Conservation (phyloP, 2,329 filamentous ascomycete species). For the Cytospora schulzeri region DNA sequence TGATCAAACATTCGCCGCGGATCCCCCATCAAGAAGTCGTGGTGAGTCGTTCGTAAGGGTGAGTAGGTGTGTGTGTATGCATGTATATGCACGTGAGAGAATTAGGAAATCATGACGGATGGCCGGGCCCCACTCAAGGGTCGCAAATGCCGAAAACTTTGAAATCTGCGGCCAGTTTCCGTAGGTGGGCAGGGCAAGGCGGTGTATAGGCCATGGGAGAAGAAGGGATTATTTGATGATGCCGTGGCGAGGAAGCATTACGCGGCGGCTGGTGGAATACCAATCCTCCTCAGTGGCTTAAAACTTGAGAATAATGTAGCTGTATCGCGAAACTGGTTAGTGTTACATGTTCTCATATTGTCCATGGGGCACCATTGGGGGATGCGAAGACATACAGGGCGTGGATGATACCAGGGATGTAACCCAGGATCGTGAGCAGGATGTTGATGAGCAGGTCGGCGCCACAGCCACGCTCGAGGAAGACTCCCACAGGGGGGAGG, state of each 20-base stretch:
- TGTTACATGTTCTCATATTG: background rate
- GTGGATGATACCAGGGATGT: constrained; percentile 85
- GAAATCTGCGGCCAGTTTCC: background rate
- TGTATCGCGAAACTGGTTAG: constrained; percentile 42
- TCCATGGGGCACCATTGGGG: background rate
- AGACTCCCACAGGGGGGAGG: constrained; percentile 87
- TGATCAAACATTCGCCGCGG: background rate
- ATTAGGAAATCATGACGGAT: background rate
- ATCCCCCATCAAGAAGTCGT: background rate
- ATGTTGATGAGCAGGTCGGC: constrained; percentile 92
- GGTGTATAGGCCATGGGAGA: background rate
- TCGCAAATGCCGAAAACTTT: background rate
- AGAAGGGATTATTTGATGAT: background rate
- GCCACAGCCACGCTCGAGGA: constrained; percentile 89
- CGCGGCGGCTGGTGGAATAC: background rate
- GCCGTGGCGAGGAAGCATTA: background rate
- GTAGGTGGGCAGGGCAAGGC: background rate
- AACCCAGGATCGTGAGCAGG: constrained; percentile 74
- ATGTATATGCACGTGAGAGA: background rate
- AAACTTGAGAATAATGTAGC: constrained; percentile 84
- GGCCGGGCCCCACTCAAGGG: background rate
- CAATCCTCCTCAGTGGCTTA: constrained; percentile 44
- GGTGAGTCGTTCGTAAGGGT: background rate
- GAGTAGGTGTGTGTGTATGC: background rate
- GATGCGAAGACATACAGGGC: constrained; percentile 59